These are phyloP conservation scores for Euphorbia tirucalli DNA, from an alignment of 345 rosid genomes.

Conservation along the genomic window DNA sequence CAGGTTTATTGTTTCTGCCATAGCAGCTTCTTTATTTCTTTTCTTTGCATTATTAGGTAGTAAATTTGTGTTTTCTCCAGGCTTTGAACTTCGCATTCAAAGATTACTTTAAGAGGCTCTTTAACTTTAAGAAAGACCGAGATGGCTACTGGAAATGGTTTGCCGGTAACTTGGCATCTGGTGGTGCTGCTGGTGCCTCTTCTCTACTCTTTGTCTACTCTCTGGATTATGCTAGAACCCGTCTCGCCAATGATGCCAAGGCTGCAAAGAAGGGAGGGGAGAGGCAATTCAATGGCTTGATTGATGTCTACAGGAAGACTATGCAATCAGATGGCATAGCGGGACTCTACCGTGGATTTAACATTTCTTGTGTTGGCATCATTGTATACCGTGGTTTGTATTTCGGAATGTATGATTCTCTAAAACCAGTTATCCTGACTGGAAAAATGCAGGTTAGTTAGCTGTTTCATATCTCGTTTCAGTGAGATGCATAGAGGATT, in stretches of 20 bases:
- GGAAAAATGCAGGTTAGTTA: slow-evolving; percentile 27
- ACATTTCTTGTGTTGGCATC: slow-evolving; percentile 32
- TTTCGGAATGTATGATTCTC: slow-evolving; percentile 35
- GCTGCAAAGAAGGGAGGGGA: slow-evolving; percentile 22
- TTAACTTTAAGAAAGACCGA: slow-evolving; percentile 26
- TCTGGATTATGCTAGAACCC: slow-evolving; percentile 27
- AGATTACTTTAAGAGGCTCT: slow-evolving; percentile 29
- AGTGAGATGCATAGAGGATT: no score
- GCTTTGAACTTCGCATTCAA: slow-evolving; percentile 29
- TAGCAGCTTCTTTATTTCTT: background rate
- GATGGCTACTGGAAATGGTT: slow-evolving; percentile 34
- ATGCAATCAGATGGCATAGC: slow-evolving; percentile 25
- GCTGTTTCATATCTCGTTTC: background rate
- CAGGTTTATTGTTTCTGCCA: slow-evolving; percentile 17
- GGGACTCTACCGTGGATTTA: slow-evolving; percentile 34
- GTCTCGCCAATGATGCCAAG: slow-evolving; percentile 23
- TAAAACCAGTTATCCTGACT: slow-evolving; percentile 36
- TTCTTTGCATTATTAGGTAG: background rate
- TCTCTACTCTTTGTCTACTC: slow-evolving; percentile 22
- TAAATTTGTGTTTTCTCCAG: slow-evolving; percentile 14
- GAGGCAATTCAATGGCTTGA: slow-evolving; percentile 30
- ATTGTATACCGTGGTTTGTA: slow-evolving; percentile 31
- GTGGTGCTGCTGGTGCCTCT: slow-evolving; percentile 31
- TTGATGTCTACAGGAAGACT: slow-evolving; percentile 32
- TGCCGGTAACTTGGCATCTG: slow-evolving; percentile 26